Evolutionary conservation across 306 rosid species (phyloP), one percentile per base, ranked within the genome.

Genomic region (Urtica urens): DNA sequence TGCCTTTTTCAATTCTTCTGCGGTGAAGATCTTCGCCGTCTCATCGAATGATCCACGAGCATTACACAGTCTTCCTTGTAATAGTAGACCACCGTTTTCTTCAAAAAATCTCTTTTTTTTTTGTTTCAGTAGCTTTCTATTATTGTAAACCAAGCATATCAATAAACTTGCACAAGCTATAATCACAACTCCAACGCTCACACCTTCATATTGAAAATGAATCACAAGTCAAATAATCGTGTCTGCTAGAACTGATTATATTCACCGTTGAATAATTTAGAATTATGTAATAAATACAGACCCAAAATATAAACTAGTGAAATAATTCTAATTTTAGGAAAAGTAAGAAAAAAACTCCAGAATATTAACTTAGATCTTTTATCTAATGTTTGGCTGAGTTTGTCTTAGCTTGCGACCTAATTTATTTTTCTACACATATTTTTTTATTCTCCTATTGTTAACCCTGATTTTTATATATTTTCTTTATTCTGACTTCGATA

Each of bases 31-130:
- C 21, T 14, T 48, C 4, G 16, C 53, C n/a, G n/a, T n/a, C n/a
- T n/a, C n/a, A n/a, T n/a, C n/a, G n/a, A n/a, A n/a, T n/a, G n/a
- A n/a, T n/a, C n/a, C n/a, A n/a, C n/a, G n/a, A n/a, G n/a, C n/a
- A n/a, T n/a, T n/a, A n/a, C n/a, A n/a, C n/a, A n/a, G n/a, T n/a
- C n/a, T n/a, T 28, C 53, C 38, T 16, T 48, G 55, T 10, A 59
- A 25, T 12, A 28, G 22, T 18, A 27, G 5, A 21, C 64, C 64
- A 0, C 64, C 64, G 40, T 59, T 59, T 38, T 59, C 19, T 17
- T 14, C 26, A 17, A 58, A 58, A n/a, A 48, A 3, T 15, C 19
- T 48, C 31, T 48, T 24, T 5, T 23, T 6, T 17, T 26, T 48
- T 48, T 34, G 46, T 11, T 16, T 46, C 8, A 18, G 25, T 1